These are phyloP conservation scores for Catunica adiposa DNA, from an alignment of 2,329 filamentous ascomycete genomes.

Conservation along the genomic window DNA sequence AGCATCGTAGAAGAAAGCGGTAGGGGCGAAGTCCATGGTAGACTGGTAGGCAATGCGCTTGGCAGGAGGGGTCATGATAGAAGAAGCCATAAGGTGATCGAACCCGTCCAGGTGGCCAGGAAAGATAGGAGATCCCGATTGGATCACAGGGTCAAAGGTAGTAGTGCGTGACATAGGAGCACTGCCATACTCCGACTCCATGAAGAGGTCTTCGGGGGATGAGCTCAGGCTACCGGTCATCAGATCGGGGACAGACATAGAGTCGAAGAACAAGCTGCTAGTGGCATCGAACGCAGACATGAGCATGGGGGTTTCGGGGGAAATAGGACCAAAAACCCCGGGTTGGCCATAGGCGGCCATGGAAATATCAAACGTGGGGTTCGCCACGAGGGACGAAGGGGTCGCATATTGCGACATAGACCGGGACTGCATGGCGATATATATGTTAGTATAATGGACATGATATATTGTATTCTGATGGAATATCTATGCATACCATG, in stretches of 20 bases:
- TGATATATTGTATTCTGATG: too few species aligned
- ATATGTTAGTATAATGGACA: background rate
- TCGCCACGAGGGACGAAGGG: background rate
- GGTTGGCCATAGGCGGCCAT: background rate
- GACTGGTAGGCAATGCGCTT: slow-evolving; percentile 5
- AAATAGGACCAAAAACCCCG: background rate
- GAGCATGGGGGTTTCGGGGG: background rate
- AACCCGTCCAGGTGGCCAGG: background rate
- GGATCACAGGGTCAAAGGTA: slow-evolving; percentile 3
- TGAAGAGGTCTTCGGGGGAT: background rate
- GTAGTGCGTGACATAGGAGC: background rate
- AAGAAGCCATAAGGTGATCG: background rate
- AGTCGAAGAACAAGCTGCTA: background rate
- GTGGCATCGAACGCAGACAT: background rate
- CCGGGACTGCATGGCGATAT: background rate
- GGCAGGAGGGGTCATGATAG: background rate
- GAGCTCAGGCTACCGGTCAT: background rate
- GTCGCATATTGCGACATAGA: slow-evolving; percentile 2
- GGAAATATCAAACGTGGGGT: slow-evolving; percentile 3
- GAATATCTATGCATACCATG: slow-evolving; percentile 4
- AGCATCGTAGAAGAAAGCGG: background rate
- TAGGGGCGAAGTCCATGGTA: background rate
- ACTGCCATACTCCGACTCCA: background rate
- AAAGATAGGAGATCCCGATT: background rate
- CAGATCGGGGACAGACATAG: background rate